Evolutionary conservation across 169 alveolate species (phyloP).

Genomic region (Cryptosporidium viatorum): DNA sequence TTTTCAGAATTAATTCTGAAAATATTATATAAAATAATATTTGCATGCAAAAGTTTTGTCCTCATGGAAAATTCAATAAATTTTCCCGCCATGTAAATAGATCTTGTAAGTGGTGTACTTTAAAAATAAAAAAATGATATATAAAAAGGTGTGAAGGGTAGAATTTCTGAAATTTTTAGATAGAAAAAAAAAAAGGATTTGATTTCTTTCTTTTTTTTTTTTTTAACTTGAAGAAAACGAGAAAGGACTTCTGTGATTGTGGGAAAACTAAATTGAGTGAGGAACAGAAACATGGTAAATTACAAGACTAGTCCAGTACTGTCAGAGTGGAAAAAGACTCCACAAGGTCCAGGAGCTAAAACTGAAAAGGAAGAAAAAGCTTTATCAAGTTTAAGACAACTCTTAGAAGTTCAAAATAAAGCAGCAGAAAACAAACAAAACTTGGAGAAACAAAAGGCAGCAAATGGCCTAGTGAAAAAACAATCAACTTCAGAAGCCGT

Average conservation of each 20-base stretch:
- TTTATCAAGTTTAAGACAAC: slow-evolving; percentile 41
- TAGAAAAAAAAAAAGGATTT: not conserved
- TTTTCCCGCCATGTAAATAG: slow-evolving; percentile 21
- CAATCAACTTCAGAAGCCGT: slow-evolving; percentile 71
- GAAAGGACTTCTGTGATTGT: not conserved
- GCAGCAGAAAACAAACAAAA: slow-evolving; percentile 69
- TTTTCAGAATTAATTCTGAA: not conserved
- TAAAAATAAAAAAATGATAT: not conserved
- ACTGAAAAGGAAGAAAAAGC: slow-evolving; percentile 68
- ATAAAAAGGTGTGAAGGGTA: not conserved
- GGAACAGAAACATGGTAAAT: slow-evolving; percentile 29
- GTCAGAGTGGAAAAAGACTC: slow-evolving; percentile 54
- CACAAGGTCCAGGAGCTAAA: slow-evolving; percentile 70
- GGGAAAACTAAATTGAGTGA: not conserved
- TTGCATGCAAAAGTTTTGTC: slow-evolving; percentile 5
- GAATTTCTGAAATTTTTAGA: slow-evolving; percentile 13
- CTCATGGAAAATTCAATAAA: slow-evolving; percentile 2
- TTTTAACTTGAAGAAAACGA: not conserved
- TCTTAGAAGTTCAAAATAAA: slow-evolving; percentile 63
- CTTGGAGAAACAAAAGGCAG: slow-evolving; percentile 57
- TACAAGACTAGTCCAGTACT: slow-evolving; percentile 55
- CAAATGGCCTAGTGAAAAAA: slow-evolving; percentile 31
- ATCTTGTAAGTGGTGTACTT: slow-evolving; percentile 6
- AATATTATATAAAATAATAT: not conserved
- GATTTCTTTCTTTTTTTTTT: not conserved